Percentiles rank a stretch among this genome's conserved stretches.
These are phyloP conservation scores for Osmanthus fragrans DNA, from an alignment of 257 asterid species.

Conservation along the genomic window DNA sequence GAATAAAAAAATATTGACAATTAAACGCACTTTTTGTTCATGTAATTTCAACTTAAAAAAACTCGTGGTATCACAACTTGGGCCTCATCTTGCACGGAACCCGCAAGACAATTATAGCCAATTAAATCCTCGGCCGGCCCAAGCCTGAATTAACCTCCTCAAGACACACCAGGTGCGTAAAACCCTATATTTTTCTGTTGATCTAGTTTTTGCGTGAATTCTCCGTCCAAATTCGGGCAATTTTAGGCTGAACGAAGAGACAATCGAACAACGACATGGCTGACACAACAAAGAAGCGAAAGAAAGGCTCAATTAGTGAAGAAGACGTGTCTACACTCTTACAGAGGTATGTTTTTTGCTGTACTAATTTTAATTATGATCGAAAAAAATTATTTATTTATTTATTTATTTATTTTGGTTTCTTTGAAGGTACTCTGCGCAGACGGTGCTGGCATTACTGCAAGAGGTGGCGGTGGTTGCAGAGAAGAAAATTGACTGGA, in stretches of 20 bases:
- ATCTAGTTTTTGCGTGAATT: not conserved
- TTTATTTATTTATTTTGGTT: not conserved
- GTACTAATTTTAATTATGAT: not conserved
- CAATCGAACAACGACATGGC: slow-evolving; percentile 36
- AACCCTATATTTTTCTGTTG: not conserved
- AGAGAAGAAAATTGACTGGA: slow-evolving; percentile 75
- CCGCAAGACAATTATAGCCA: not conserved
- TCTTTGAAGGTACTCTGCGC: slow-evolving; percentile 54
- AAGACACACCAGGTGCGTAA: not conserved
- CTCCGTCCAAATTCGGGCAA: not conserved
- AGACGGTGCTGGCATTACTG: slow-evolving; percentile 60
- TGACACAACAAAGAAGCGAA: slow-evolving; percentile 56
- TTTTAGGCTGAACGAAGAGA: slow-evolving; percentile 11
- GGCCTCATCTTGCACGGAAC: too few species aligned
- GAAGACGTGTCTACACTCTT: slow-evolving; percentile 51
- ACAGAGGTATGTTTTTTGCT: slow-evolving; percentile 42
- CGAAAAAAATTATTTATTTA: not conserved
- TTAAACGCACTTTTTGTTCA: too few species aligned
- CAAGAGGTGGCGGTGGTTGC: slow-evolving; percentile 69
- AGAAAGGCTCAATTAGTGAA: slow-evolving; percentile 58
- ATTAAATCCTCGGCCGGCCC: not conserved
- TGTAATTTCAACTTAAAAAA: too few species aligned
- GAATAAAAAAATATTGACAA: too few species aligned
- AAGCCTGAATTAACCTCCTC: not conserved
- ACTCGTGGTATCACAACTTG: too few species aligned